phyloP scores from a whole-genome alignment of 176 grass and related monocot species.

The Aegilops sharonensis region DNA sequence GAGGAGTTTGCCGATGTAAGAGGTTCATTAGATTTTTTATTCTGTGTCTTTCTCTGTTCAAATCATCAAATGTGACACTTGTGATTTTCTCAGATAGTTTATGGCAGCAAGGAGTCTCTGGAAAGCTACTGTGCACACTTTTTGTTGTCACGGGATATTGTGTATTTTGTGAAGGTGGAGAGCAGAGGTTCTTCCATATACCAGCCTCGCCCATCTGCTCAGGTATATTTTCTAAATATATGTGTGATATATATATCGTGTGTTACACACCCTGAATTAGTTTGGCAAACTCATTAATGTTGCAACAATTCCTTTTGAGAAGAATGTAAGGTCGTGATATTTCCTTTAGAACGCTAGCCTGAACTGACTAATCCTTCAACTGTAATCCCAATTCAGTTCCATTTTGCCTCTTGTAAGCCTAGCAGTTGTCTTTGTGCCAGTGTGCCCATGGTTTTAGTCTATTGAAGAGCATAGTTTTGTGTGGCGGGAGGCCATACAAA shows the following conservation, averaged over 20 bases:
- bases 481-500: not conserved
- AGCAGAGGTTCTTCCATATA: slow-evolving; percentile 71
- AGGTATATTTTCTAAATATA: slow-evolving; percentile 66
- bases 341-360: not conserved
- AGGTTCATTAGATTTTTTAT: not conserved
- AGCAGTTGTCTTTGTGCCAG: not conserved
- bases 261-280: not conserved
- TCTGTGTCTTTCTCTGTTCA: not conserved
- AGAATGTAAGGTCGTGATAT: not conserved
- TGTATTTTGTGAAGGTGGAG: slow-evolving; percentile 77
- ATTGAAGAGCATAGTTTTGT: not conserved
- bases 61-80: slow-evolving; percentile 25
- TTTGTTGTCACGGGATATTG: slow-evolving; percentile 85
- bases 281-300: not conserved
- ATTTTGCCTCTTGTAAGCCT: not conserved
- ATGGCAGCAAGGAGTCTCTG: slow-evolving; percentile 74
- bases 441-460: not conserved
- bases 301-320: not conserved
- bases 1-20: slow-evolving; percentile 87
- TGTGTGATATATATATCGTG: not conserved
- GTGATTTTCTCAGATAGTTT: slow-evolving; percentile 68
- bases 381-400: not conserved
- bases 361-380: not conserved
- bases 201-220: slow-evolving; percentile 67
- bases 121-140: slow-evolving; percentile 94